Percentiles rank a stretch among this genome's conserved stretches.
Conservation (phyloP, 73 alveolate genomes). For the Durusdinium trenchii region DNA sequence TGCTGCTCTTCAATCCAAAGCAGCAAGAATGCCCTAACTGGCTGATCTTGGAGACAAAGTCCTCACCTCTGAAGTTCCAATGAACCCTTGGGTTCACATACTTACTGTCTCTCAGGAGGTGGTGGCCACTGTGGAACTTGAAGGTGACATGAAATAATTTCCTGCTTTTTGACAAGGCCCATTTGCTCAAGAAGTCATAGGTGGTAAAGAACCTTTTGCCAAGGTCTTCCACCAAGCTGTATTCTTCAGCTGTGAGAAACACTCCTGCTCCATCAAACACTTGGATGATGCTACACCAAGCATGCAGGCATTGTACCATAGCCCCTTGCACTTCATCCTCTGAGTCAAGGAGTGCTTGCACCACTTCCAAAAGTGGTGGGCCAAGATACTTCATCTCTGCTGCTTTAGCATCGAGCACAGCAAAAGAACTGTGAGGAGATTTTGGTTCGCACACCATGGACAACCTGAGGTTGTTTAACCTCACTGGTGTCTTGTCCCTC, state of each 20-base stretch:
- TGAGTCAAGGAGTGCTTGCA: background rate
- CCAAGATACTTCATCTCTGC: background rate
- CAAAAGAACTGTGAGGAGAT: background rate
- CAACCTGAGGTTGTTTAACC: constrained; percentile 1
- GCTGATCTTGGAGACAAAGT: background rate
- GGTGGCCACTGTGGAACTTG: background rate
- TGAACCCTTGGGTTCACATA: background rate
- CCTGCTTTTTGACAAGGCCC: background rate
- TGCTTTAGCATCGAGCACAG: background rate
- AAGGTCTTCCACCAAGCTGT: background rate
- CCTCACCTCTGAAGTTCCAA: background rate
- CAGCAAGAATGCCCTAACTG: background rate
- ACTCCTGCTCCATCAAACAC: background rate
- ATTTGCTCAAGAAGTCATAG: background rate
- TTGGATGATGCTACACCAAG: background rate
- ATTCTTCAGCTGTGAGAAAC: background rate
- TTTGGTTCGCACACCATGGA: background rate
- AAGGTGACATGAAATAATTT: background rate
- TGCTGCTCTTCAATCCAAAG: background rate
- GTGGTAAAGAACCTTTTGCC: constrained; percentile 32
- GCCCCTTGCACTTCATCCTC: background rate
- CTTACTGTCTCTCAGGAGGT: background rate
- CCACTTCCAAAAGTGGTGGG: background rate
- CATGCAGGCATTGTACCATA: background rate
- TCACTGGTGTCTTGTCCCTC: background rate